Base-by-base conservation (phyloP, 208 protist species). In the Trypanosoma rangeli region DNA sequence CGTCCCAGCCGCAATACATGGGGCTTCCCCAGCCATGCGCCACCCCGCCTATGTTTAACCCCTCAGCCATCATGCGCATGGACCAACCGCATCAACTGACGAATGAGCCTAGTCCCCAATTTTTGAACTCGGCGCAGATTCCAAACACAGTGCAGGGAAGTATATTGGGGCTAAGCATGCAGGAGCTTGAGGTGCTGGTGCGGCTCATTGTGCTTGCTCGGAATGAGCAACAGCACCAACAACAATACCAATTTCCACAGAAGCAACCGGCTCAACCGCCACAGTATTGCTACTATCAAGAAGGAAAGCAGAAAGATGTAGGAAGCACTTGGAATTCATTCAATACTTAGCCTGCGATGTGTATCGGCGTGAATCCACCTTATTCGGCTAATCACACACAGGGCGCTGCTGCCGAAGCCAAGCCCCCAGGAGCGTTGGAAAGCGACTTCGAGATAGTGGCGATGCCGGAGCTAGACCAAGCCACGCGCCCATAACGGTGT, bases 171-270 rank as follows among this genome's bases (percentile, higher is more conserved):
- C 42, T 65, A 49, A 55, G 20, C 24, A 64, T 65, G 67, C 55
- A 68, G 24, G 64, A 68, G 64, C 64, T 68, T 46, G 28, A 33
- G 49, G 64, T 68, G 16, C 64, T 68, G 24, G 64, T 52, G 52
- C 64, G 37, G n/a, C 64, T 68, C 13, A 68, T 68, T 48, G 52
- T 59, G 33, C 42, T 53, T 18, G 62, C 62, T 20, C 18, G 49
- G 53, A 57, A 61, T 46, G 61, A 65, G 42, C 55, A 64, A 39
- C 39, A 65, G 42, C 48, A 66, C 22, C 67, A 64, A 35, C 50
- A 59, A 37, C n/a, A 59, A 39, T 50, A 70, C 7, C n/a, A 59
- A 54, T 53, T 53, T 13, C 20, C 29, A 1, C 29, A 62, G 16
- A 62, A 48, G 22, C 57, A 59, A 13, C 54, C 28, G 28, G n/a